phyloP scores from a whole-genome alignment of 805 yeast species.

The Starmerella roubikii region DNA sequence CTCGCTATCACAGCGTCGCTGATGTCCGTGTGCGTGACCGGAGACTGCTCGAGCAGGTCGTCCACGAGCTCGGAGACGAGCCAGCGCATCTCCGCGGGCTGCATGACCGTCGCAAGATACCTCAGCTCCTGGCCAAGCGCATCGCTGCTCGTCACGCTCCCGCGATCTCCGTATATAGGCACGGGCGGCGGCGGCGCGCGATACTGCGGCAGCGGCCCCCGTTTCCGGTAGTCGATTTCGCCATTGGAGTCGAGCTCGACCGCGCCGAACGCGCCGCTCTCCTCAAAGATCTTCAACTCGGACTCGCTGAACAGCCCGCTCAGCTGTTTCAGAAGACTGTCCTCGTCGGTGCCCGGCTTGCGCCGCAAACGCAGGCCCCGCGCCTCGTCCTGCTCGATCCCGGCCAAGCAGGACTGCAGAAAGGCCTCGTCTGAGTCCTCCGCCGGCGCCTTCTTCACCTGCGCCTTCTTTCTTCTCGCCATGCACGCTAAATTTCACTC shows the following conservation, averaged over 20 bases:
- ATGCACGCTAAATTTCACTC: background rate
- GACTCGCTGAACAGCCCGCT: conserved; percentile 4
- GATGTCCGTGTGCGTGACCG: conserved; percentile 19
- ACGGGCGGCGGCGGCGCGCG: conserved; percentile 15
- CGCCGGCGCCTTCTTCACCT: conserved; percentile 3
- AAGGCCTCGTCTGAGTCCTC: background rate
- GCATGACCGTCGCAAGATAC: conserved; percentile 17
- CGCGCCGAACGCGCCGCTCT: conserved; percentile 16
- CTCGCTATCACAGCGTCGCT: conserved; percentile 19
- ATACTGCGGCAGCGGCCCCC: conserved; percentile 2
- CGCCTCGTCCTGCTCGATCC: background rate
- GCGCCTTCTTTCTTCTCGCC: conserved; percentile 6
- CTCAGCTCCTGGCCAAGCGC: conserved; percentile 15
- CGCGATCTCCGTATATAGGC: conserved; percentile 6
- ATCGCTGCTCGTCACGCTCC: conserved; percentile 3
- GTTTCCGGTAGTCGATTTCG: background rate
- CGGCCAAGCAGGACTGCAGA: background rate
- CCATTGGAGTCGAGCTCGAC: conserved; percentile 7
- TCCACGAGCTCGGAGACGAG: conserved; percentile 15
- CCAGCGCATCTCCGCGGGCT: conserved; percentile 17
- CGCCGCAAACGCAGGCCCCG: background rate
- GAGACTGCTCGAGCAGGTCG: conserved; percentile 9
- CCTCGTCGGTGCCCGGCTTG: background rate
- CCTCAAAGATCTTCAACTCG: conserved; percentile 4
- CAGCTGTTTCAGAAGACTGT: conserved; percentile 3